These are phyloP conservation scores for Melanomma pulvis-pyrius DNA, from an alignment of 495 filamentous ascomycete genomes.

Conservation along the genomic window DNA sequence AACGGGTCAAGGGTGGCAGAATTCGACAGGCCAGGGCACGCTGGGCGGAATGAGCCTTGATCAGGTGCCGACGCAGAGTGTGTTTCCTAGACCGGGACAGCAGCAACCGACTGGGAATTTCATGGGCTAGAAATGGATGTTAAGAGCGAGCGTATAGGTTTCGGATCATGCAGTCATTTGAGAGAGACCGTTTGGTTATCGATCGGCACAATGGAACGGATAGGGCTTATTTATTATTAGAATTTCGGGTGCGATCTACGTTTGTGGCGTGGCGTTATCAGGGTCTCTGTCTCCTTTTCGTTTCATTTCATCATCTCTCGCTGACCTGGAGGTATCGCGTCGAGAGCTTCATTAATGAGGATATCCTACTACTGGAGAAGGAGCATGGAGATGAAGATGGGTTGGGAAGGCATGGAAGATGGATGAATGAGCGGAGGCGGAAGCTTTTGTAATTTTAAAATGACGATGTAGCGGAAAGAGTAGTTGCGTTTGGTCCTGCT, in stretches of 20 bases:
- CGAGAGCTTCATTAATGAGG: not conserved
- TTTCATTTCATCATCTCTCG: not conserved
- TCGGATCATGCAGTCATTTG: not conserved
- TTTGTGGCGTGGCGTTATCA: not conserved
- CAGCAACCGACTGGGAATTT: conserved; percentile 20
- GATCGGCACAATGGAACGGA: not conserved
- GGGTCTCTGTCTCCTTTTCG: not conserved
- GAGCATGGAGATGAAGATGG: too few relatives aligned
- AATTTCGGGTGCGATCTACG: too few relatives aligned
- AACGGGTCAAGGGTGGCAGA: conserved; percentile 86
- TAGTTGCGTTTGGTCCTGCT: not conserved
- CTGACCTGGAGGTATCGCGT: not conserved
- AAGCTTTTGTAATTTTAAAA: not conserved
- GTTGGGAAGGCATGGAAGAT: too few relatives aligned
- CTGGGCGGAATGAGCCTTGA: conserved; percentile 75
- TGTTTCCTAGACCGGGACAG: conserved; percentile 81
- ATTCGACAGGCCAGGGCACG: conserved; percentile 64
- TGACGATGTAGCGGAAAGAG: not conserved
- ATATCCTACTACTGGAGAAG: not conserved
- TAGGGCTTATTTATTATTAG: not conserved
- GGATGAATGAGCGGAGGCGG: not conserved
- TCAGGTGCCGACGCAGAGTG: conserved; percentile 73
- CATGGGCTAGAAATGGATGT: not conserved
- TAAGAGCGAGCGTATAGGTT: not conserved
- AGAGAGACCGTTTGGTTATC: not conserved